Percentiles rank a stretch among this genome's conserved stretches.
phyloP scores from a whole-genome alignment of 805 yeast species.

The Sugiyamaella americana region DNA sequence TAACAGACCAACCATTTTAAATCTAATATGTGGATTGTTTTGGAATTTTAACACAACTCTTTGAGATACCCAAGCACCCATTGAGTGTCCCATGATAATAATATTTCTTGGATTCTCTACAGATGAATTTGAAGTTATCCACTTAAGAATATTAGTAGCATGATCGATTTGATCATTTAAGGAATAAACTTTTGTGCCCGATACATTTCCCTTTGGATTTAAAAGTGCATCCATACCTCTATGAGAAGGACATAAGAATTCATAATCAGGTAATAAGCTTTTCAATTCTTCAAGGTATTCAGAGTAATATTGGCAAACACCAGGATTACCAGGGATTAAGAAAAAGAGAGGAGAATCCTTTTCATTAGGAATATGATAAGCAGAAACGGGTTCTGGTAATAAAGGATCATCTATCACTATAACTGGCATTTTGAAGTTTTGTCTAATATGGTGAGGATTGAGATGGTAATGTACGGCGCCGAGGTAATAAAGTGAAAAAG shows the following conservation, averaged over 20 bases:
- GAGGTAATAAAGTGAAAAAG: no score
- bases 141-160: conserved; percentile 45
- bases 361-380: neutral
- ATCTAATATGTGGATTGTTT: conserved; percentile 28
- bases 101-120: conserved; percentile 30
- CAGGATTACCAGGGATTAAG: conserved; percentile 76
- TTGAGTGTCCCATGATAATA: conserved; percentile 59
- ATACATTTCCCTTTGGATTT: conserved; percentile 7
- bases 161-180: conserved; percentile 55
- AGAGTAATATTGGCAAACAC: conserved; percentile 57
- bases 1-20: conserved; percentile 45
- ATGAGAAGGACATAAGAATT: conserved; percentile 57
- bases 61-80: conserved; percentile 62
- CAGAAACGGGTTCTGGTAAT: neutral
- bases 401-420: neutral
- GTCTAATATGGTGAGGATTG: no score
- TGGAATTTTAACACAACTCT: conserved; percentile 36
- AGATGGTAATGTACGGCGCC: no score
- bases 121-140: conserved; percentile 22
- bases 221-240: conserved; percentile 44
- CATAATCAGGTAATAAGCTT: conserved; percentile 39
- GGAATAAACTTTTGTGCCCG: conserved; percentile 8
- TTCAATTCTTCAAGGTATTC: conserved; percentile 46
- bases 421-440: neutral
- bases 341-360: conserved; percentile 38